Base-by-base conservation (phyloP, 352 stramenopile species). In the Globisporangium viniferum region DNA sequence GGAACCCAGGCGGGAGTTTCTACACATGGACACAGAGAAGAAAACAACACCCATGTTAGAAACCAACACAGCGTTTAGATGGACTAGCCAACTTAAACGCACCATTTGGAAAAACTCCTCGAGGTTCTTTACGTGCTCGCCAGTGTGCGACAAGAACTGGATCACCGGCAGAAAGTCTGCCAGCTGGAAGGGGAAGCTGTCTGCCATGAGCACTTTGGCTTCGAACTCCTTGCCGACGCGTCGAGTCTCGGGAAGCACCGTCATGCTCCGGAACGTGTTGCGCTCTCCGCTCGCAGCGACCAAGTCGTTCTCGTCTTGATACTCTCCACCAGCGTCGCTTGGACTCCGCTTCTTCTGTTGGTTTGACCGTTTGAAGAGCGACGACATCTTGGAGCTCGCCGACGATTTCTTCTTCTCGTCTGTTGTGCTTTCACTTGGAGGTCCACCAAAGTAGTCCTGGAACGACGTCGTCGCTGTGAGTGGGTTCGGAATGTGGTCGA, bases 101-200 rank as follows among this genome's bases (percentile, higher is more conserved):
- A 93, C 86, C 87, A 94, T 88, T 20, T 84, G 79, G 59, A 94
- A 94, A 69, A 94, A 94, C 60, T 91, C 84, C n/a, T 89, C 77
- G 29, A 94, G 72, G 51, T 90, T 91, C 63, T 92, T 82, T 59
- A 92, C 78, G 54, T 93, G 83, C 20, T 93, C 86, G 14, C 84
- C 82, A 0, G 84, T 91, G 61, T 81, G 88, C 8, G 86, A 90
- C 29, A 94, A 71, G 41, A 94, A 93, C 69, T 90, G 76, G 57
- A 92, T 89, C 36, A 94, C 80, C 7, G 84, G 84, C 0, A 93
- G 48, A 48, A 94, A 94, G 62, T 94, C 84, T 18, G 67, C 67
- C 35, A 86, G 72, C 29, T 89, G 72, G 61, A 94, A 86, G n/a
- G 84, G 84, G 48, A 94, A 94, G 9, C 66, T 81, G 60, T 93